phyloP scores from a whole-genome alignment of 106 monocot species.

The Amphibolis antarctica region DNA sequence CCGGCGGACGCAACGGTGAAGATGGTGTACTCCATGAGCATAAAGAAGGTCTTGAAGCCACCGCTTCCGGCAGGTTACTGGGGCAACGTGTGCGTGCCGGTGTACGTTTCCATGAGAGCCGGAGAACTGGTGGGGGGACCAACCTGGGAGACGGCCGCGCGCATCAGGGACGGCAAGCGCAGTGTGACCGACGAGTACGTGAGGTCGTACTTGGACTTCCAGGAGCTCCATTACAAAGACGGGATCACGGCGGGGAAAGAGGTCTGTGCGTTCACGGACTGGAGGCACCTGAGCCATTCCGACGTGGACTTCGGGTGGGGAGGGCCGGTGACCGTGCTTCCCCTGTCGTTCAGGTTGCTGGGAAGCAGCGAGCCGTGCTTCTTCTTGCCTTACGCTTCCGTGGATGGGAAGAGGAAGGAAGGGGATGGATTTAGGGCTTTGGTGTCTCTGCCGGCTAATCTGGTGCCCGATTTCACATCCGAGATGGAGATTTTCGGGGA shows the following conservation, averaged over 20 bases:
- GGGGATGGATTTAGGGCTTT: slow-evolving; percentile 44
- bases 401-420: slow-evolving; percentile 4
- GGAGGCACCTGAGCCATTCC: slow-evolving; percentile 46
- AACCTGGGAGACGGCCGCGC: slow-evolving; percentile 15
- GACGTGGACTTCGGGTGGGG: slow-evolving; percentile 57
- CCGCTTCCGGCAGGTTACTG: slow-evolving; percentile 39
- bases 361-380: slow-evolving; percentile 45
- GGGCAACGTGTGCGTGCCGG: slow-evolving; percentile 57
- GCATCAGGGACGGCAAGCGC: slow-evolving; percentile 42
- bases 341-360: slow-evolving; percentile 46
- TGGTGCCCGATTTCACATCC: slow-evolving; percentile 12
- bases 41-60: slow-evolving; percentile 30
- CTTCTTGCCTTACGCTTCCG: slow-evolving; percentile 29
- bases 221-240: slow-evolving; percentile 29
- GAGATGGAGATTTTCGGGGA: slow-evolving; percentile 24
- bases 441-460: slow-evolving; percentile 20
- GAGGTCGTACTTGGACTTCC: slow-evolving; percentile 56
- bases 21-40: slow-evolving; percentile 60
- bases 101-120: slow-evolving; percentile 28
- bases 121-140: slow-evolving; percentile 26
- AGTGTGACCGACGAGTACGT: slow-evolving; percentile 37
- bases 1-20: slow-evolving; percentile 24
- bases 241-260: slow-evolving; percentile 35
- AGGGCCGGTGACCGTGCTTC: slow-evolving; percentile 21
- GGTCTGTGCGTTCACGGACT: slow-evolving; percentile 49